Conservation (phyloP, 352 stramenopile species). For the Phytopythium mirpurense region DNA sequence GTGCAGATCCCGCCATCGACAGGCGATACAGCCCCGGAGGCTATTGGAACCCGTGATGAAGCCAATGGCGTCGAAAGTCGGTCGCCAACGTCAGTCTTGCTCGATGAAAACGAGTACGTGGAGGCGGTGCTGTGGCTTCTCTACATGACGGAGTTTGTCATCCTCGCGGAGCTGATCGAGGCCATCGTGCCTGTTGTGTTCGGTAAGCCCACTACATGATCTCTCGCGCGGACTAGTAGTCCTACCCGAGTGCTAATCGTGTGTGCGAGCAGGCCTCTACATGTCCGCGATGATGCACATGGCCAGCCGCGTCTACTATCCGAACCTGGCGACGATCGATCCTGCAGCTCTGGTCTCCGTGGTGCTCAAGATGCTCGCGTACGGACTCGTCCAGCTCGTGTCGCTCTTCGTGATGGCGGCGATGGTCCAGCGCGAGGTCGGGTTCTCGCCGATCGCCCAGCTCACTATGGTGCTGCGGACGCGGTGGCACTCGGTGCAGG, state of each 20-base stretch:
- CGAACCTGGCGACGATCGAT: neutral
- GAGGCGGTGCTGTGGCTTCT: neutral
- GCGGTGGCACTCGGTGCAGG: neutral
- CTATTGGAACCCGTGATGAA: no score
- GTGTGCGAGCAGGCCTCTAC: neutral
- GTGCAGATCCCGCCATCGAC: no score
- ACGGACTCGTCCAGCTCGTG: neutral
- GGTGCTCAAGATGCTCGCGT: neutral
- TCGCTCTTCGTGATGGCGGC: neutral
- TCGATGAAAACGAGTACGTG: neutral
- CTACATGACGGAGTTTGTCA: neutral
- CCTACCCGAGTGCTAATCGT: neutral
- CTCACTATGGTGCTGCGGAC: neutral
- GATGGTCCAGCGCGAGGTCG: neutral
- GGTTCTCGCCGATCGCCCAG: conserved; percentile 3
- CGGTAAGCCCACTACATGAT: neutral
- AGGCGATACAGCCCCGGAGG: no score
- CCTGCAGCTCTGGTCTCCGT: neutral
- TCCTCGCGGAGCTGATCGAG: conserved; percentile 1
- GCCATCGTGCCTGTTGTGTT: neutral
- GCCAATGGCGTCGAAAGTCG: no score
- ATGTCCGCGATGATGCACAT: conserved; percentile 1
- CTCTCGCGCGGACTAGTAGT: no score
- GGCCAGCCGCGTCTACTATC: neutral
- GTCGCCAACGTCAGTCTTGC: neutral